Conservation (phyloP, 495 filamentous ascomycete genomes). For the Terfezia claveryi region DNA sequence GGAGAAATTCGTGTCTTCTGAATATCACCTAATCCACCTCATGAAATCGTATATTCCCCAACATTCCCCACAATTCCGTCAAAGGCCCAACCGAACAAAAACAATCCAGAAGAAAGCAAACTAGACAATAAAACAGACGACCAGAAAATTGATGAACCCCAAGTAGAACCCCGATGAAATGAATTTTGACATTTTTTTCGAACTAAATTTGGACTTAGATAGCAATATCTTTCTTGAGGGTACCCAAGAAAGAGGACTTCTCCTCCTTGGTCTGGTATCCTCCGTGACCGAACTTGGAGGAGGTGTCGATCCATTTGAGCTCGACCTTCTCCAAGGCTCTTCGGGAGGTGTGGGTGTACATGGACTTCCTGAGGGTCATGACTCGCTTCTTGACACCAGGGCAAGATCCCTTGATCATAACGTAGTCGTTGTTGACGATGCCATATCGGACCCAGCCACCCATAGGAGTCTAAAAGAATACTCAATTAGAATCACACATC, state of each 20-base stretch:
- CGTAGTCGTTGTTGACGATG: slow-evolving; percentile 97
- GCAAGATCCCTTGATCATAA: slow-evolving; percentile 91
- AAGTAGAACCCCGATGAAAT: not conserved
- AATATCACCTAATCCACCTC: no score
- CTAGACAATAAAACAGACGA: not conserved
- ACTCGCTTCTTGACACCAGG: slow-evolving; percentile 99
- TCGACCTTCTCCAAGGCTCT: slow-evolving; percentile 96
- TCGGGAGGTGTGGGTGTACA: slow-evolving; percentile 91
- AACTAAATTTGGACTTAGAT: slow-evolving; percentile 7
- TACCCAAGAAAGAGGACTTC: slow-evolving; percentile 87
- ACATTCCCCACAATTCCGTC: no score
- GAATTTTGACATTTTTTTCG: not conserved
- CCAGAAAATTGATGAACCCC: not conserved
- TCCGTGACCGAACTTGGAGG: slow-evolving; percentile 99
- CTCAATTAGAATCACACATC: not conserved
- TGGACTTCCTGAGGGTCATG: slow-evolving; percentile 97
- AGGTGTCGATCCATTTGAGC: slow-evolving; percentile 99
- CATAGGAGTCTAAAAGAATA: slow-evolving; percentile 34
- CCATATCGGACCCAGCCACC: slow-evolving; percentile 99
- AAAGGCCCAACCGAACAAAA: no score
- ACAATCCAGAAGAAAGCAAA: no score
- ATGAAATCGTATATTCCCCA: no score
- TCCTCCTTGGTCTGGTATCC: slow-evolving; percentile 95
- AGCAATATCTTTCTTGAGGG: slow-evolving; percentile 91
- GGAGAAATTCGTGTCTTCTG: no score